Percentiles rank a stretch among this genome's conserved stretches.
These are phyloP conservation scores for Neolentinus lepideus DNA, from an alignment of 1,284 basidiomycete genomes.

Conservation along the genomic window DNA sequence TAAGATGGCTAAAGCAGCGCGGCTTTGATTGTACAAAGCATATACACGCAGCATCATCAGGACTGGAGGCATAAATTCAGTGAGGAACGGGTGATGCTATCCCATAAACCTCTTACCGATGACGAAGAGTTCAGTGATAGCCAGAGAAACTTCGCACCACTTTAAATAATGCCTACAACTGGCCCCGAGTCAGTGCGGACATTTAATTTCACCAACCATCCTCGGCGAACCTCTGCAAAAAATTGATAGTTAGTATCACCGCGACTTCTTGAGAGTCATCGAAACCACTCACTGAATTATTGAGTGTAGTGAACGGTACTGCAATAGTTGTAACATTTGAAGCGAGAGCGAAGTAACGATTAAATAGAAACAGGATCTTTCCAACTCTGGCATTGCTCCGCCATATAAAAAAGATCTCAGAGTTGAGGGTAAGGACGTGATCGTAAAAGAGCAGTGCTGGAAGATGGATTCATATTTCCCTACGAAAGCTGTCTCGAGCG, in stretches of 20 bases:
- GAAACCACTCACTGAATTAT: too few species aligned
- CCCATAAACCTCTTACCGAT: not conserved
- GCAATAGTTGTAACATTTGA: not conserved
- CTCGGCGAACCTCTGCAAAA: too few species aligned
- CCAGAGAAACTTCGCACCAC: not conserved
- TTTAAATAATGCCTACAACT: not conserved
- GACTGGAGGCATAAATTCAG: not conserved
- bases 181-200: not conserved
- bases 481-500: not conserved
- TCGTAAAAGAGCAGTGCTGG: conserved; percentile 15
- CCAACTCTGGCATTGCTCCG: conserved; percentile 11
- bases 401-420: conserved; percentile 13
- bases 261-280: too few species aligned
- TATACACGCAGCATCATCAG: not conserved
- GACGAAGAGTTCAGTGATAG: not conserved
- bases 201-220: too few species aligned
- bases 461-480: conserved; percentile 6
- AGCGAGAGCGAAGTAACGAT: conserved; percentile 11
- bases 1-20: not conserved
- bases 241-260: too few species aligned
- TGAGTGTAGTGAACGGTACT: not conserved
- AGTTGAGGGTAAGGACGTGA: conserved; percentile 11
- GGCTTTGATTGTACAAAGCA: not conserved
- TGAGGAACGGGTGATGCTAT: not conserved
- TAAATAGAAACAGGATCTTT: conserved; percentile 12